Base-by-base conservation (phyloP, 2,329 filamentous ascomycete genomes). In the Grosmannia penicillata region DNA sequence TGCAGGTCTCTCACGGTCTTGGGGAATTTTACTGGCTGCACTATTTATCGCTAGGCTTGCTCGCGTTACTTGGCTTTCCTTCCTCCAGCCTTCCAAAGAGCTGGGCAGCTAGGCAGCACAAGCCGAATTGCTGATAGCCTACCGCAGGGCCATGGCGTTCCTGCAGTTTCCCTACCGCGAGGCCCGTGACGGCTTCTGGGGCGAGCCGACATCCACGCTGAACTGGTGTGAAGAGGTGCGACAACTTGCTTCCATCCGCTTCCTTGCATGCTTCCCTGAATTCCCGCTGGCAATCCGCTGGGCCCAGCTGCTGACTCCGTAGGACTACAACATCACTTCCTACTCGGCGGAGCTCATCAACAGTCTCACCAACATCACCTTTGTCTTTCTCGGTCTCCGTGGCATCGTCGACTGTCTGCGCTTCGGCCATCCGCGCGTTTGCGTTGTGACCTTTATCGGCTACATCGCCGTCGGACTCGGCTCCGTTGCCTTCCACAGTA, bases 291-390 rank as follows among this genome's bases (percentile, higher is more conserved):
- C n/a, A n/a, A n/a, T n/a, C n/a, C n/a, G n/a, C n/a, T n/a, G n/a
- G n/a, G n/a, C n/a, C n/a, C n/a, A n/a, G n/a, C n/a, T 19, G 19
- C 29, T 30, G 10, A 33, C n/a, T 8, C 7, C 6, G 18, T 36
- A 56, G 55, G 55, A 56, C 36, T 57, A 59, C 48, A 58, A 56
- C 42, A 53, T 59, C 41, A 56, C 52, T 3, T 48, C 45, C 13
- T 59, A 59, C 46, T 55, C 52, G 37, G 56, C 56, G 28, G 56
- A 58, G 46, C 45, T 56, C 17, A 50, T 59, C 43, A 60, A 82
- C 58, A 82, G 83, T 4, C 51, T 87, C 24, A 94, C 85, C 25
- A 94, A 94, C 55, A 55, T 82, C 4, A 62, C 91, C 19, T 94
- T 94, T 57, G 66, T 93, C 49, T 82, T 70, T 56, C 70, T 93